phyloP scores from a whole-genome alignment of 2,329 filamentous ascomycete genomes.

The Pseudocercospora vitis region DNA sequence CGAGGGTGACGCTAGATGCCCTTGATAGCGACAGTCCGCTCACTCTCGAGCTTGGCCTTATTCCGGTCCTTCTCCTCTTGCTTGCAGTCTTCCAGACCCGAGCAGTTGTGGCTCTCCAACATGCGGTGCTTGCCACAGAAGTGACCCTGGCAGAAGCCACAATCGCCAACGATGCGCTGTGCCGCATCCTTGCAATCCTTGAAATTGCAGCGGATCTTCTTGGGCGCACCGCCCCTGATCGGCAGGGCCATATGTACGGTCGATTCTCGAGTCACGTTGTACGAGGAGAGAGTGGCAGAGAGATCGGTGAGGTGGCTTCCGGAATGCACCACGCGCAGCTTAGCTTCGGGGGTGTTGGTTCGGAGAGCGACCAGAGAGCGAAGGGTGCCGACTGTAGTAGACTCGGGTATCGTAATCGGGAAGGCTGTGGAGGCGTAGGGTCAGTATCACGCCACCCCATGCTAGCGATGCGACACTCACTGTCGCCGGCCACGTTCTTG shows the following conservation, averaged over 20 bases:
- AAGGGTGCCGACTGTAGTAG: slow-evolving; percentile 57
- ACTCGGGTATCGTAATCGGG: slow-evolving; percentile 55
- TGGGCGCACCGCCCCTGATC: slow-evolving; percentile 61
- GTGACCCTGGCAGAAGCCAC: slow-evolving; percentile 88
- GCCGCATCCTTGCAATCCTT: slow-evolving; percentile 85
- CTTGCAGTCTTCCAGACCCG: slow-evolving; percentile 93
- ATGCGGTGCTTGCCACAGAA: slow-evolving; percentile 95
- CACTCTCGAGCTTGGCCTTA: slow-evolving; percentile 84
- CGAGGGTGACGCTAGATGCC: slow-evolving; percentile 60
- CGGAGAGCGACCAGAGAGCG: slow-evolving; percentile 58
- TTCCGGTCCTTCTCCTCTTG: slow-evolving; percentile 95
- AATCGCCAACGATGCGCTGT: slow-evolving; percentile 94
- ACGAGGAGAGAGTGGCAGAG: slow-evolving; percentile 46
- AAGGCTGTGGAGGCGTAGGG: slow-evolving; percentile 49
- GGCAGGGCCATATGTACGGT: slow-evolving; percentile 58
- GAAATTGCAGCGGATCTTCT: slow-evolving; percentile 81
- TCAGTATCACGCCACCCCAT: slow-evolving; percentile 4
- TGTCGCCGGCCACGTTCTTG: slow-evolving; percentile 59
- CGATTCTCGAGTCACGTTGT: slow-evolving; percentile 52
- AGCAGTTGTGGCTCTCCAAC: slow-evolving; percentile 91
- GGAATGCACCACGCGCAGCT: slow-evolving; percentile 58
- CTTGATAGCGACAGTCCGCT: slow-evolving; percentile 91
- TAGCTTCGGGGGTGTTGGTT: slow-evolving; percentile 52
- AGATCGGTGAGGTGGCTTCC: slow-evolving; percentile 55
- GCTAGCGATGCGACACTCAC: slow-evolving; percentile 44